Base-by-base conservation (phyloP, 768 basidiomycete species). In the Auricularia sp. region DNA sequence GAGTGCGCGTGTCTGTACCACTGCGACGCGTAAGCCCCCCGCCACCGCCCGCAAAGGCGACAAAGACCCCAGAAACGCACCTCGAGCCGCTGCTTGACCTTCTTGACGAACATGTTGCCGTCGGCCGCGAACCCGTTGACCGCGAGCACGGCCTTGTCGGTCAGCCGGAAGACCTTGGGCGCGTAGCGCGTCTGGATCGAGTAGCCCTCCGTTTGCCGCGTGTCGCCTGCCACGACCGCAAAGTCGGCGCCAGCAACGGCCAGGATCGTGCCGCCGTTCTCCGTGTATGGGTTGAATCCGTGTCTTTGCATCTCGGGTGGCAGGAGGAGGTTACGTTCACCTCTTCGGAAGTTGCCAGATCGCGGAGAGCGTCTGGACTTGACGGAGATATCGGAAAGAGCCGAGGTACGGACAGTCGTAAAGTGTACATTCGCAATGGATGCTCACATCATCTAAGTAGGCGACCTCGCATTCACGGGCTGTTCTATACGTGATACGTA, bases 81-180 rank as follows among this genome's bases (percentile, higher is more conserved):
- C 83, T 98, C 97, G 3, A 99, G 82, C 69, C 96, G 85, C 75
- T 98, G 95, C 74, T 90, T 89, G 63, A 99, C 89, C 73, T 88
- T 88, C 84, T 98, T 97, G 71, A 98, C 94, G 72, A 99, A 95
- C 85, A 91, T 92, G 71, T 95, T 95, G 33, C 93, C 96, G 73
- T 99, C 97, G 59, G 95, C 97, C 54, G 93, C 91, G 74, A 98
- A 98, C 8, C 97, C 97, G 70, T 98, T 97, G 44, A 97, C 93
- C 21, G 96, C 94, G 24, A 99, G 80, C 4, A 94, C 92, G 37
- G 92, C 92, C 71, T 87, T 91, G 77, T 94, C 92, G 18, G 93
- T 96, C 73, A 99, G 77, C 78, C 85, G 82, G 78, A 94, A 97
- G 66, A 98, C 94, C 77, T 98, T 96, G 54, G 94, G 88, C 7